Evolutionary conservation across 2,329 filamentous ascomycete genomes (phyloP), one percentile per base, ranked within the genome.

Genomic region (Mycosphaerella arachidis): DNA sequence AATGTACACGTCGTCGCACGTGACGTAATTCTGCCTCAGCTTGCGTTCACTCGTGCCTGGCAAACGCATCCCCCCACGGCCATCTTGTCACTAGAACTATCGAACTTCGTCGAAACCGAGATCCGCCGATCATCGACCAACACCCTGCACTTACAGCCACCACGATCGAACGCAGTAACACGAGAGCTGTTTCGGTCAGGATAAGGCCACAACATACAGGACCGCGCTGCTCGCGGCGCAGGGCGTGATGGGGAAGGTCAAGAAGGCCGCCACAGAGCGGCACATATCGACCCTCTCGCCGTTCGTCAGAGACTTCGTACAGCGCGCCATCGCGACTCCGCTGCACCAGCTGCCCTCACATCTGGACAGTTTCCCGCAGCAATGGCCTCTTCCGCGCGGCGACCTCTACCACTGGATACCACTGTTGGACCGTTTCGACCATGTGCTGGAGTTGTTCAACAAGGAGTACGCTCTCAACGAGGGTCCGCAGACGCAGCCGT

Each of bases 341-440:
- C 79, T 97, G 70, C 86, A 88, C 70, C 84, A 90, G 73, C 82
- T 99, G 66, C 90, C 91, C 67, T 79, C 84, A 68, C 85, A 89
- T 67, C 88, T 99, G 66, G 82, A 83, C 68, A 84, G 83, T 58
- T 97, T 97, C 73, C 92, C 93, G 60, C 87, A 87, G 65, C 82
- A 88, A 82, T 99, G 94, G 94, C 92, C 92, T 1, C 96, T 97
- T 71, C 93, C 93, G 43, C 86, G 93, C 74, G 95, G 94, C 62
- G 94, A 99, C 74, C 81, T 97, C 31, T 97, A 97, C 74, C 93
- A 99, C 80, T 99, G 95, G 95, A 97, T 99, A 67, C 88, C 90
- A 30, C 83, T 96, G 27, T 79, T 99, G 61, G 96, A 99, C 75
- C 88, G 92, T 59, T 97, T 99, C 75, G 94, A 99, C 76, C 85